Conservation (phyloP, 2,329 filamentous ascomycete species). For the Hypoxylon sp. region DNA sequence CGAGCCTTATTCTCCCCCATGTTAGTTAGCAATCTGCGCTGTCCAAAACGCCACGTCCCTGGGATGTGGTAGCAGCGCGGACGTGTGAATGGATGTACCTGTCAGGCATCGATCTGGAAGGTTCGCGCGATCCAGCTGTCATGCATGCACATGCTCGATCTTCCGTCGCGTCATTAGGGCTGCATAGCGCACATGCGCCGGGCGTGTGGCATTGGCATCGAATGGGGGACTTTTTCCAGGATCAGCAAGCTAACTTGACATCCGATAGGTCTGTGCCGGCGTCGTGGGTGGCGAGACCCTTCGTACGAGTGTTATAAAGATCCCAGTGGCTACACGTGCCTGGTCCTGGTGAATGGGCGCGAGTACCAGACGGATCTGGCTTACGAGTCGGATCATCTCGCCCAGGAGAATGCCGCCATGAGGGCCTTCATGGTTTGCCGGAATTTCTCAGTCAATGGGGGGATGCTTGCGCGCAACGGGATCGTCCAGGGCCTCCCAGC, state of each 20-base stretch:
- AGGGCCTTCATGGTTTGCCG: slow-evolving; percentile 97
- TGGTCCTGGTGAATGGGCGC: slow-evolving; percentile 93
- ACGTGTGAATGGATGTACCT: slow-evolving; percentile 20
- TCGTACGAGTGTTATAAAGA: slow-evolving; percentile 84
- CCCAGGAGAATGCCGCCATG: slow-evolving; percentile 93
- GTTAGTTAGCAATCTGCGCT: slow-evolving; percentile 13
- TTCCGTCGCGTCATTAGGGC: slow-evolving; percentile 44
- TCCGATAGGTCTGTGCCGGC: slow-evolving; percentile 84
- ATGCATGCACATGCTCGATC: slow-evolving; percentile 47
- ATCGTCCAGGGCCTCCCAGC: slow-evolving; percentile 72
- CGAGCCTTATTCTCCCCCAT: slow-evolving; percentile 29
- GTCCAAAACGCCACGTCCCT: slow-evolving; percentile 44
- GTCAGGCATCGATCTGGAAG: slow-evolving; percentile 27
- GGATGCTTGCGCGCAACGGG: slow-evolving; percentile 79
- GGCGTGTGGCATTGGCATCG: slow-evolving; percentile 38
- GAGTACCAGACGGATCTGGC: slow-evolving; percentile 92
- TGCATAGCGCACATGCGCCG: slow-evolving; percentile 41
- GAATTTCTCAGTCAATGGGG: slow-evolving; percentile 96
- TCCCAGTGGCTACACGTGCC: slow-evolving; percentile 81
- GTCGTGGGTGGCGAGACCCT: slow-evolving; percentile 92
- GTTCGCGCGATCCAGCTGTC: slow-evolving; percentile 44
- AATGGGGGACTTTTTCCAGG: slow-evolving; percentile 35
- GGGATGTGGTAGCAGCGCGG: slow-evolving; percentile 15
- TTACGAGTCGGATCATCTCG: slow-evolving; percentile 82
- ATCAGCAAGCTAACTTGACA: slow-evolving; percentile 45